Evolutionary conservation across 208 protist genomes (phyloP), one percentile per base, ranked within the genome.

Genomic region (Leishmania tarentolae): DNA sequence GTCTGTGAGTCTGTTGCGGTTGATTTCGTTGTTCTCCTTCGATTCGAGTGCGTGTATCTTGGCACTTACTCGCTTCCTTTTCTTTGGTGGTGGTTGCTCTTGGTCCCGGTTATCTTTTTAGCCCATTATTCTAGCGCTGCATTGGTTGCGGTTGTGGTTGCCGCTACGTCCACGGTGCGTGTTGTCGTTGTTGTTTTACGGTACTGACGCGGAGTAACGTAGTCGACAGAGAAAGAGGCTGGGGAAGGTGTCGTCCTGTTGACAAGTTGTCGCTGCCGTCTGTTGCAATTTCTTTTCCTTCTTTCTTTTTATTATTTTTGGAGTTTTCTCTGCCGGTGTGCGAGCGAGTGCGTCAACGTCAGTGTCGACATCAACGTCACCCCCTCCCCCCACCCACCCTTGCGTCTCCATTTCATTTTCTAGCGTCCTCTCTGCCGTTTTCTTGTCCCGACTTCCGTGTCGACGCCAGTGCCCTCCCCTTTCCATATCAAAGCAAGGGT

Each of bases 11-110:
- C 9, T 17, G 15, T 53, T 0, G 50, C 50, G 50, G 50, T 21
- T 1, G 44, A 35, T 21, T 83, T 42, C 44, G 17, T 71, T 82
- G 24, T 83, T 53, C 78, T 82, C 46, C 73, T 75, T 35, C 73
- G 15, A 44, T 57, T 75, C 13, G 24, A 35, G 70, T 53, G 70
- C 42, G 46, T 42, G 9, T 37, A 24, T 61, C 56, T 21, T 61
- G 56, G 28, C 56, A 13, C 56, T n/a, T 61, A 3, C 56, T 61
- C 56, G 28, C 56, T 24, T 31, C 28, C 28, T 66, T 66, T 66
- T 35, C 31, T 65, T 65, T 21, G 11, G 11, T 61, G 17, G 6
- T 65, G 8, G 2, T 65, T 65, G 59, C 31, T 35, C 47, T 52
- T 52, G 47, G 47, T 31, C 56, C 24, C 21, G 5, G 6, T 61